Base-by-base conservation (phyloP, 2,329 filamentous ascomycete species). In the Pseudophaeomoniella oleicola region DNA sequence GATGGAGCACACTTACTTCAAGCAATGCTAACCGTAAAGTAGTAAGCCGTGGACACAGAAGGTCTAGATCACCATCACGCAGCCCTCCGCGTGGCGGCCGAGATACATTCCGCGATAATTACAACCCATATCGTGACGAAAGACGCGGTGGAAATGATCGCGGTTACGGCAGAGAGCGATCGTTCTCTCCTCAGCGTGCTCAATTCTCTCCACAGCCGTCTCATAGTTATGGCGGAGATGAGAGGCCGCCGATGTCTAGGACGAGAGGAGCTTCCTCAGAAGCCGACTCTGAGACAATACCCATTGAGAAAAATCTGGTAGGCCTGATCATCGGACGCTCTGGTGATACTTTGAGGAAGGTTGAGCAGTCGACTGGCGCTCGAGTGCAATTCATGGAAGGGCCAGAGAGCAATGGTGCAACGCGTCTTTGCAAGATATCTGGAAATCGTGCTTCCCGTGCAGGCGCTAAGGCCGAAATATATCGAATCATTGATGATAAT, bases 261-360 rank as follows among this genome's bases (percentile, higher is more conserved):
- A 63, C 63, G 45, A 39, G 37, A 12, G 47, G 43, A 12, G 41
- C 45, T 30, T 58, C 53, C 36, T 66, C 64, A 33, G 76, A 81
- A 47, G 81, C 85, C 46, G 81, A 78, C 50, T 72, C 73, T 16
- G 86, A 94, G 60, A 81, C 79, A 16, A 86, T 94, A 46, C 73
- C 81, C 49, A 85, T 94, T 50, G 85, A 93, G 53, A 85, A 83
- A 15, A 82, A 77, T 49, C 69, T 93, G 34, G 86, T 94, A 36
- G 86, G 86, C 30, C 67, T 94, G 19, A 92, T 94, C 50, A 94
- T 94, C 52, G 86, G 86, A 37, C 76, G 86, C 41, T 81, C 87
- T 52, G 86, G 86, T 46, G 87, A 94, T 61, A 94, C 92, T 48
- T 64, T 94, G 31, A 71, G 84, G 46, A 78, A 83, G 40, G 84